A percentile compares a stretch with the other conserved stretches of the same genome.
Conservation (phyloP, 768 basidiomycete genomes). For the Podaxis sp. region DNA sequence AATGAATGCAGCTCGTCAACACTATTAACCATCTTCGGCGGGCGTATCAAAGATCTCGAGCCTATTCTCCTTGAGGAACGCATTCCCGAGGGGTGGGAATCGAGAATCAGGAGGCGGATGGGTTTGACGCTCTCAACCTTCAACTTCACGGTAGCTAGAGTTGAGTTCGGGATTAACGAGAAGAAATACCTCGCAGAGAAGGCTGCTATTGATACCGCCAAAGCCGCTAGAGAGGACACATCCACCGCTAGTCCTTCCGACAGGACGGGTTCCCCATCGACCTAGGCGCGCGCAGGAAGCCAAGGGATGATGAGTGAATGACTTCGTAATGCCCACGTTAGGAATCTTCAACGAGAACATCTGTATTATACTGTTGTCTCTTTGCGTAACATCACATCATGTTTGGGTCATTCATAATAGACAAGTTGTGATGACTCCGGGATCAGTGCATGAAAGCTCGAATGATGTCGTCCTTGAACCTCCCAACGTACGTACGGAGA, state of each 20-base stretch:
- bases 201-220: constrained; percentile 1
- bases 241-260: neutral
- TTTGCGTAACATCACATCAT: neutral
- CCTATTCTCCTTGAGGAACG: constrained; percentile 60
- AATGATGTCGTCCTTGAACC: constrained; percentile 72
- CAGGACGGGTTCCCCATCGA: neutral
- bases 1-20: constrained; percentile 52
- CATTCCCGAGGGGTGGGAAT: constrained; percentile 65
- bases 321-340: neutral
- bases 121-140: constrained; percentile 59
- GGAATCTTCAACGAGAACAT: too few relatives aligned
- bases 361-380: too few relatives aligned
- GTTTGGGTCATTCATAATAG: neutral
- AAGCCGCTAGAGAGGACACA: neutral
- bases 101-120: constrained; percentile 42
- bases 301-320: neutral
- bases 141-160: constrained; percentile 40
- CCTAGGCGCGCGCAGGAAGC: neutral
- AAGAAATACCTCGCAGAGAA: constrained; percentile 24
- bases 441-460: constrained; percentile 40
- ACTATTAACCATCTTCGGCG: constrained; percentile 51
- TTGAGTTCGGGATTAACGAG: constrained; percentile 35
- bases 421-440: neutral
- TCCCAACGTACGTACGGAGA: constrained; percentile 59
- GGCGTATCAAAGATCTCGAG: constrained; percentile 49